Evolutionary conservation across 176 grass and related monocot genomes (phyloP).

Genomic region (Oryza meyeriana): DNA sequence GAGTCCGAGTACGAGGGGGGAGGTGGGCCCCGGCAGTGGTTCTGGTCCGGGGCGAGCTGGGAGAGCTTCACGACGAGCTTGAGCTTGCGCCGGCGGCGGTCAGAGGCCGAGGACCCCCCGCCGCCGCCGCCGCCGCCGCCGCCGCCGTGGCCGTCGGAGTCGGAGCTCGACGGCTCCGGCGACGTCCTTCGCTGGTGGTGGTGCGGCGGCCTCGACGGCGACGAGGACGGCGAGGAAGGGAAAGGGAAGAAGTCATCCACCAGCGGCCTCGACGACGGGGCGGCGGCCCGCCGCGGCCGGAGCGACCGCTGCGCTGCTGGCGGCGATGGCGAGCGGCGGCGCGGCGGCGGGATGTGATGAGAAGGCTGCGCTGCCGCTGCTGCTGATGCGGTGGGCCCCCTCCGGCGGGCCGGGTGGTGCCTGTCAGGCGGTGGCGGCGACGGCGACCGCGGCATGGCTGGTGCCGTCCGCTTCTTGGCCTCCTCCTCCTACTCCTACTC

Average conservation of each 20-base stretch:
- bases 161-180: constrained; percentile 57
- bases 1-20: constrained; percentile 41
- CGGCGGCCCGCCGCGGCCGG: constrained; percentile 50
- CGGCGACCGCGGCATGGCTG: constrained; percentile 63
- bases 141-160: constrained; percentile 30
- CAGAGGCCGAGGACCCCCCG: constrained; percentile 37
- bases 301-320: constrained; percentile 36
- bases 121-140: constrained; percentile 40
- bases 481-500: constrained; percentile 25
- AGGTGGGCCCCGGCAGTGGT: constrained; percentile 38
- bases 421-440: constrained; percentile 48
- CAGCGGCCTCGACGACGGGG: constrained; percentile 24
- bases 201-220: constrained; percentile 24
- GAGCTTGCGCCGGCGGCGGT: constrained; percentile 60
- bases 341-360: background rate
- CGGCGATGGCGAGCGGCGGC: constrained; percentile 50
- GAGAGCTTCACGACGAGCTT: constrained; percentile 84
- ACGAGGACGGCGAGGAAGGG: constrained; percentile 33
- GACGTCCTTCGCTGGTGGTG: constrained; percentile 35
- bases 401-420: constrained; percentile 28
- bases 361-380: too few species aligned
- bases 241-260: constrained; percentile 48
- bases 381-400: background rate
- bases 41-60: constrained; percentile 37
- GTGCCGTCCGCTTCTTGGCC: constrained; percentile 53